A percentile compares a stretch with the other conserved stretches of the same genome.
Conservation (phyloP, 805 yeast genomes). For the Metschnikowia henanensis region DNA sequence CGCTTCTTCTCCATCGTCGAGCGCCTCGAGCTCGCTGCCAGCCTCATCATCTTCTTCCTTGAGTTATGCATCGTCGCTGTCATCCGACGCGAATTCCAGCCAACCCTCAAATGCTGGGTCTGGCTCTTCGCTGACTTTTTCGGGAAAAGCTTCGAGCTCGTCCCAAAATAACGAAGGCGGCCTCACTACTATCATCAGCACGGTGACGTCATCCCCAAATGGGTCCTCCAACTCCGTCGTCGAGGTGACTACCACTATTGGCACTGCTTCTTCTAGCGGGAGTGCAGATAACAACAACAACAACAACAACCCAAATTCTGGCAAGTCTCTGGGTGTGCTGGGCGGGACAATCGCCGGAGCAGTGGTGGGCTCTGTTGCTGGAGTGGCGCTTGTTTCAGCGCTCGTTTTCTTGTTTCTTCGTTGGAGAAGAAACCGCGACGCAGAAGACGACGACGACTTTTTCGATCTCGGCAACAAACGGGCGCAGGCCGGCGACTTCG, state of each 20-base stretch:
- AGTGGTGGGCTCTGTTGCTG: slow-evolving; percentile 42
- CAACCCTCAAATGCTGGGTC: not conserved
- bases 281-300: slow-evolving; percentile 1
- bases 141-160: not conserved
- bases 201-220: slow-evolving; percentile 18
- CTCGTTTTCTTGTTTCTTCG: slow-evolving; percentile 40
- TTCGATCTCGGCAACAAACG: slow-evolving; percentile 14
- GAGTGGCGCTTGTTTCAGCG: slow-evolving; percentile 31
- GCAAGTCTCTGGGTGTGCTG: slow-evolving; percentile 21
- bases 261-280: slow-evolving; percentile 5
- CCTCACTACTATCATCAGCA: slow-evolving; percentile 23
- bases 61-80: not conserved
- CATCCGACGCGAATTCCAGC: not conserved
- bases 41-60: not conserved
- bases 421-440: slow-evolving; percentile 36
- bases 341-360: slow-evolving; percentile 45
- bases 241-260: slow-evolving; percentile 24
- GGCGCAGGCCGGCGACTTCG: slow-evolving; percentile 24
- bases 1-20: slow-evolving; percentile 1
- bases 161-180: slow-evolving; percentile 8
- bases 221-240: slow-evolving; percentile 18
- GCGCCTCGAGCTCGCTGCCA: not conserved
- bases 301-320: slow-evolving; percentile 12
- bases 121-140: not conserved
- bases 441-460: slow-evolving; percentile 41